Evolutionary conservation across 2,329 filamentous ascomycete genomes (phyloP), one percentile per base, ranked within the genome.

Genomic region (Claviceps spartinae): DNA sequence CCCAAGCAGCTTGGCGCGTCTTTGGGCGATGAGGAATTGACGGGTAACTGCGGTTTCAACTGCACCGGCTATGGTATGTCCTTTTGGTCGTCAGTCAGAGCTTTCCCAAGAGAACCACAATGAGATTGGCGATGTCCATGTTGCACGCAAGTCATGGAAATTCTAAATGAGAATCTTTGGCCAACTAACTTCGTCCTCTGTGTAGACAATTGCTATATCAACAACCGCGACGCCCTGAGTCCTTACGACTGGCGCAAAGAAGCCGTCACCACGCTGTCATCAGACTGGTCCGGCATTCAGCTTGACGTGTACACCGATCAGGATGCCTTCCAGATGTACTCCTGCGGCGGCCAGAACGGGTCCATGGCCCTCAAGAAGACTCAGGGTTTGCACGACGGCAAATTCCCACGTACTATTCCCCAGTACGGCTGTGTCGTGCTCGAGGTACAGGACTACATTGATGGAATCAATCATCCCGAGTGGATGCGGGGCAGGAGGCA

Each of bases 401-500:
- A 70, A 36, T 78, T 82, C 59, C 77, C 80, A 3, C 73, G 82
- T 40, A 78, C 77, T 7, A 83, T 88, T 26, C 76, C 79, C 52
- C 65, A 90, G 72, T 88, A 89, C 63, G 89, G 88, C 36, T 96
- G 91, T 67, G 63, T 95, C 26, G 91, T 95, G 48, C 78, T 96
- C 67, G 91, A 96, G 71, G 87, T 93, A 13, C 81, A 96, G 74
- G 89, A 93, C 66, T 96, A 82, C 79, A 95, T 96, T 62, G 90
- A 95, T 64, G 89, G 77, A 26, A 93, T 97, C 70, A 96, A 95
- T 70, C 79, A 94, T 60, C 90, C 90, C 0, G 79, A 88, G 67
- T 96, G 91, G 91, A 81, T 81, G 54, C 79, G 90, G 51, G 40
- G 40, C 13, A 45, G 40, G 48, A 81, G 76, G 68, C 80, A 84